phyloP scores from a whole-genome alignment of 2,329 filamentous ascomycete genomes.

The Pestalotiopsis sp. region DNA sequence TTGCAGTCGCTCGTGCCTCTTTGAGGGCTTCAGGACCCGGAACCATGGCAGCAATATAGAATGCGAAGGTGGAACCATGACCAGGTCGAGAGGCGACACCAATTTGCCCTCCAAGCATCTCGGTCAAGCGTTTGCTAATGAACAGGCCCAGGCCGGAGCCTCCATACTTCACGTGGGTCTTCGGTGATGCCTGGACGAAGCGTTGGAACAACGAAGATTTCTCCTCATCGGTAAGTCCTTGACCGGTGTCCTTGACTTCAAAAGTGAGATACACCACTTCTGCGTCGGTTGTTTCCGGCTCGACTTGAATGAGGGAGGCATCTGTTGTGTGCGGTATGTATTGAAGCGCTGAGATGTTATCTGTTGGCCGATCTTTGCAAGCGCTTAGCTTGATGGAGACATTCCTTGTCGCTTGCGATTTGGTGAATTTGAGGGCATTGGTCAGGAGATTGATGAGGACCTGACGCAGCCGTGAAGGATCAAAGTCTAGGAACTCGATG shows the following conservation, averaged over 20 bases:
- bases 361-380: conserved; percentile 42
- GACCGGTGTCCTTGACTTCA: conserved; percentile 69
- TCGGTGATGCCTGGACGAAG: conserved; percentile 67
- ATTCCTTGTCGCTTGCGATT: conserved; percentile 60
- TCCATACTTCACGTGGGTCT: conserved; percentile 71
- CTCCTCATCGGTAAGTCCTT: conserved; percentile 62
- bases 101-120: conserved; percentile 76
- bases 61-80: conserved; percentile 71
- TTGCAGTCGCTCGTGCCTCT: conserved; percentile 41
- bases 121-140: conserved; percentile 72
- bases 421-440: conserved; percentile 65
- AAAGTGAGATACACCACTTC: conserved; percentile 70
- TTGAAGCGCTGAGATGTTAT: conserved; percentile 51
- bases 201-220: conserved; percentile 66
- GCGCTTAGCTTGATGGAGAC: conserved; percentile 52
- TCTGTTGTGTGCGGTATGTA: conserved; percentile 63
- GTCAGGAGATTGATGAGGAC: conserved; percentile 75
- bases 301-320: conserved; percentile 34
- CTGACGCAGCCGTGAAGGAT: conserved; percentile 74
- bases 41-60: conserved; percentile 62
- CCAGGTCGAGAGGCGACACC: conserved; percentile 68
- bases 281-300: conserved; percentile 40
- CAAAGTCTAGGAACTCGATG: conserved; percentile 70
- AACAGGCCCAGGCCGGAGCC: conserved; percentile 72
- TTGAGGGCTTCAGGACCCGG: conserved; percentile 41